Base-by-base conservation (phyloP, 1,139 yeast species). In the Yamadazyma taylorii region DNA sequence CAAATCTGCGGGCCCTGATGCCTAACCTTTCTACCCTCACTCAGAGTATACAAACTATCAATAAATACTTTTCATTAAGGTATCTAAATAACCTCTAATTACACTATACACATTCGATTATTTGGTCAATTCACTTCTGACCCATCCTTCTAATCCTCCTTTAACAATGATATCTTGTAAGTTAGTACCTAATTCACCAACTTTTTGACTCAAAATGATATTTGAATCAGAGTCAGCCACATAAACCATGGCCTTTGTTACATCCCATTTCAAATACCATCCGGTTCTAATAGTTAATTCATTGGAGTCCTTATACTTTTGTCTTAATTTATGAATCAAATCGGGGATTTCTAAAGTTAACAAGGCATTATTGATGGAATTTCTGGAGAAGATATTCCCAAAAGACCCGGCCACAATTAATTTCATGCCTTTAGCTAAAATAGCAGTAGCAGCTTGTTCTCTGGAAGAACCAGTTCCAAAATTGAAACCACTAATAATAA, bases 61-160 rank as follows among this genome's bases (percentile, higher is more conserved):
- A 17, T 8, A 14, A 27, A 11, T n/a, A 16, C 30, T 5, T 8
- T 5, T 28, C 4, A 11, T 7, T 16, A 28, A 7, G 22, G 11
- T 28, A 28, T 28, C 16, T 12, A 27, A 17, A 11, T 28, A 24
- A 6, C 6, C 5, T 19, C 21, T 19, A 19, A 19, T 6, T 19
- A 19, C 21, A 19, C 8, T 19, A 19, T 19, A 19, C 5, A 19
- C 21, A 6, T 19, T 19, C 21, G 8, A 6, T 23, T 35, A 35
- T 23, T 49, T 56, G 51, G 64, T 63, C 43, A 85, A 69, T 61
- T 85, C 86, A 32, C 90, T 75, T 64, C 79, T 85, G 44, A 92
- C 97, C 98, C 98, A 92, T 33, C 96, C 95, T 74, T 92, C 99
- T 44, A 92, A 79, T 37, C 99, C 99, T 34, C 98, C 98, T 62